A percentile compares a stretch with the other conserved stretches of the same genome.
phyloP scores from a whole-genome alignment of 208 protist species.

The Trypanosoma vivax region DNA sequence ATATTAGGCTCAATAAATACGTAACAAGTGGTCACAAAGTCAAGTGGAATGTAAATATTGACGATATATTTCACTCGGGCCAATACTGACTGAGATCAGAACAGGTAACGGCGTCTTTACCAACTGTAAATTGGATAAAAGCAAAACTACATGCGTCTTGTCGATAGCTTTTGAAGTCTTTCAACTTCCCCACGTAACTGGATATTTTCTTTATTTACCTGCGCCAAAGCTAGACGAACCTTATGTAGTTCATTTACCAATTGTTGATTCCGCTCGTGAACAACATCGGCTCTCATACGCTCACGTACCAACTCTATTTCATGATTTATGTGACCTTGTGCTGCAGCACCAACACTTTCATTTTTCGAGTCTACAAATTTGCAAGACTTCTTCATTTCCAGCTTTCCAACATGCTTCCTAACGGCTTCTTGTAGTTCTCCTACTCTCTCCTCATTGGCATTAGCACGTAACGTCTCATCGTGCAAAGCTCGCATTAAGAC shows the following conservation, averaged over 20 bases:
- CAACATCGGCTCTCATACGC: conserved; percentile 41
- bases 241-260: conserved; percentile 57
- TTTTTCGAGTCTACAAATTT: conserved; percentile 22
- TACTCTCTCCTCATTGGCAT: conserved; percentile 62
- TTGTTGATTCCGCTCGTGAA: conserved; percentile 58
- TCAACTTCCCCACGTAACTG: conserved; percentile 41
- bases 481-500: conserved; percentile 78
- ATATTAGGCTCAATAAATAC: no score
- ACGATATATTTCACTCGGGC: no score
- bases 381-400: conserved; percentile 16
- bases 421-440: conserved; percentile 49
- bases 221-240: conserved; percentile 36
- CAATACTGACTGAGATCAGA: no score
- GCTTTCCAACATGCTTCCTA: conserved; percentile 32
- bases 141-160: conserved; percentile 11
- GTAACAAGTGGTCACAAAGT: no score
- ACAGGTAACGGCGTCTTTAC: no score
- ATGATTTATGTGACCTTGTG: conserved; percentile 63
- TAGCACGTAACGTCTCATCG: conserved; percentile 64
- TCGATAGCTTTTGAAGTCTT: conserved; percentile 42
- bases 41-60: no score
- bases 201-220: conserved; percentile 50
- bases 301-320: conserved; percentile 70
- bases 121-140: no score
- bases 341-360: conserved; percentile 26